Evolutionary conservation across 768 basidiomycete genomes (phyloP), one percentile per base, ranked within the genome.

Genomic region (Suillus bovinus): DNA sequence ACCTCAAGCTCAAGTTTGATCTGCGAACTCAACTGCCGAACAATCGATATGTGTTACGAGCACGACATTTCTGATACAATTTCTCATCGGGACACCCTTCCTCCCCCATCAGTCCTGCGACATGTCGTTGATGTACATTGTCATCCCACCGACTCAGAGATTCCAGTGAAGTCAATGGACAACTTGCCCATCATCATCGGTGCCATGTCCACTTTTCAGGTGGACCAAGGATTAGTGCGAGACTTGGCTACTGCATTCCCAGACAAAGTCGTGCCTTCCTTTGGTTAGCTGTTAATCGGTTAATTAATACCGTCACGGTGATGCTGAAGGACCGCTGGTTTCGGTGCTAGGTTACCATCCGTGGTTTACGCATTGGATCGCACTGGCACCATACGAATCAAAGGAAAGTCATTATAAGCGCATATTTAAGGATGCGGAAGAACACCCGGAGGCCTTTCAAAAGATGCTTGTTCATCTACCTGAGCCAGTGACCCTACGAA

Each of bases 51-150:
- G 55, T 56, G 55, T 20, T 20, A 17, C 16, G 55, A 56, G 24
- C 55, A 56, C 11, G 38, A 56, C 11, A 56, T 56, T 41, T 56
- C 55, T 56, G 55, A 56, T 39, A 56, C 55, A 39, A 20, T 56
- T 7, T 56, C 55, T 39, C 55, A 56, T 56, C 55, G 55, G 11
- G 55, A 56, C 55, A 56, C 55, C 8, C 68, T 73, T n/a, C 77
- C 75, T 36, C 59, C 72, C 3, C 65, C 67, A 31, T 66, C 69
- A 55, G 81, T 94, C 50, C 78, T 92, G 22, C 77, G 74, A 24
- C 92, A 92, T 68, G 78, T 98, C 61, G 82, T 88, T 59, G 96
- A 97, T 71, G 91, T 88, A 0, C 96, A 98, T 67, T 96, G 93
- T 74, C 96, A 98, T 76, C 94, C 96, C 4, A 94, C 92, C 5